Conservation (phyloP, 371 early-diverging fungal species). For the Mortierella sp. region DNA sequence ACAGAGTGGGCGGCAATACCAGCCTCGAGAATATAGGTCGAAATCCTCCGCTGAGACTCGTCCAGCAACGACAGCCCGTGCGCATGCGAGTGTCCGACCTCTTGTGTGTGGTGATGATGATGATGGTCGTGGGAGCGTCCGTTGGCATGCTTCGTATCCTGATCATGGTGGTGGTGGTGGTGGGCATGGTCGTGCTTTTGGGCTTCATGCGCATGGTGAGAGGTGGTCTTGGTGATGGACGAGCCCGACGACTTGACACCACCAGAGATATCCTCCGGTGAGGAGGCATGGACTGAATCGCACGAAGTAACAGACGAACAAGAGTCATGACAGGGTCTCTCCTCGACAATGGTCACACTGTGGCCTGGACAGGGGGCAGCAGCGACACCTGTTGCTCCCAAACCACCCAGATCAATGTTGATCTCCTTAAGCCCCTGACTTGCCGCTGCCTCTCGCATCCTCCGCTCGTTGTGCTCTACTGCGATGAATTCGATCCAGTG, state of each 20-base stretch:
- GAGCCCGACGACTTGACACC: constrained; percentile 36
- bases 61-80: constrained; percentile 38
- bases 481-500: constrained; percentile 57
- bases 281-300: constrained; percentile 13
- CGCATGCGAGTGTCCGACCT: constrained; percentile 36
- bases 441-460: constrained; percentile 38
- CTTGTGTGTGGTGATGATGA: constrained; percentile 35
- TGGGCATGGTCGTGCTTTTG: constrained; percentile 21
- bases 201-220: constrained; percentile 7
- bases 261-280: constrained; percentile 22
- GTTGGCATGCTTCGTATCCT: background rate
- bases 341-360: constrained; percentile 29
- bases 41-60: constrained; percentile 40
- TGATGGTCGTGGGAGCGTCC: background rate
- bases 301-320: constrained; percentile 38
- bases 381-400: constrained; percentile 32
- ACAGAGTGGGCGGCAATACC: constrained; percentile 91
- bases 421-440: constrained; percentile 19
- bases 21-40: constrained; percentile 77
- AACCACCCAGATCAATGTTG: constrained; percentile 26
- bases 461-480: constrained; percentile 38
- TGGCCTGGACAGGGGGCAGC: constrained; percentile 36
- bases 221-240: constrained; percentile 20
- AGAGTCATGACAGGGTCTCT: constrained; percentile 22
- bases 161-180: constrained; percentile 15